phyloP scores from a whole-genome alignment of 208 protist species.

The Trypanosoma avium region DNA sequence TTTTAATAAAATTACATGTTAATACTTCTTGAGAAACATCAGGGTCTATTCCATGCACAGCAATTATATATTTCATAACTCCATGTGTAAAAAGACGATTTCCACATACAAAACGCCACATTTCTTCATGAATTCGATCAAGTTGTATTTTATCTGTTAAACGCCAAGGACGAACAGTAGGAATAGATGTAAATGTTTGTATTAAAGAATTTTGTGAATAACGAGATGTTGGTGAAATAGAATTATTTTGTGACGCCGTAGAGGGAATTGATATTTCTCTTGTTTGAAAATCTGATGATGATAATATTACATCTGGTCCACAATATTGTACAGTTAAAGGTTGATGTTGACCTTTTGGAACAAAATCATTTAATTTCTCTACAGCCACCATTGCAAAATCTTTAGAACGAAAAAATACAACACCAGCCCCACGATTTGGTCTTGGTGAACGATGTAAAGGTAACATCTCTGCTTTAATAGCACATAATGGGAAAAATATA shows the following conservation, averaged over 20 bases:
- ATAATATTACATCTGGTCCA: constrained; percentile 45
- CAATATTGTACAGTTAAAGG: constrained; percentile 72
- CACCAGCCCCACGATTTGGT: constrained; percentile 51
- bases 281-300: background rate
- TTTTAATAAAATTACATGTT: constrained; percentile 22
- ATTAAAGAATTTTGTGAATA: background rate
- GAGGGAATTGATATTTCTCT: background rate
- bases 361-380: constrained; percentile 84
- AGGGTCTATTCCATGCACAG: constrained; percentile 41
- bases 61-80: constrained; percentile 19
- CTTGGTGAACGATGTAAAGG: constrained; percentile 36
- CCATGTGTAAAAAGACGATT: background rate
- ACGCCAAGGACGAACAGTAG: constrained; percentile 4
- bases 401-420: constrained; percentile 72
- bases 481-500: constrained; percentile 81
- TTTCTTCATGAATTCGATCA: constrained; percentile 33
- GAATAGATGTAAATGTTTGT: background rate
- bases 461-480: constrained; percentile 51
- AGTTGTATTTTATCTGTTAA: constrained; percentile 13
- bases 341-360: constrained; percentile 74
- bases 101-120: constrained; percentile 32
- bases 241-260: background rate
- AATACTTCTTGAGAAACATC: constrained; percentile 21
- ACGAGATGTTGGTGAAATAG: background rate
- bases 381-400: constrained; percentile 73